Conservation (phyloP, 2,329 filamentous ascomycete genomes). For the Pseudocercospora fuligena region DNA sequence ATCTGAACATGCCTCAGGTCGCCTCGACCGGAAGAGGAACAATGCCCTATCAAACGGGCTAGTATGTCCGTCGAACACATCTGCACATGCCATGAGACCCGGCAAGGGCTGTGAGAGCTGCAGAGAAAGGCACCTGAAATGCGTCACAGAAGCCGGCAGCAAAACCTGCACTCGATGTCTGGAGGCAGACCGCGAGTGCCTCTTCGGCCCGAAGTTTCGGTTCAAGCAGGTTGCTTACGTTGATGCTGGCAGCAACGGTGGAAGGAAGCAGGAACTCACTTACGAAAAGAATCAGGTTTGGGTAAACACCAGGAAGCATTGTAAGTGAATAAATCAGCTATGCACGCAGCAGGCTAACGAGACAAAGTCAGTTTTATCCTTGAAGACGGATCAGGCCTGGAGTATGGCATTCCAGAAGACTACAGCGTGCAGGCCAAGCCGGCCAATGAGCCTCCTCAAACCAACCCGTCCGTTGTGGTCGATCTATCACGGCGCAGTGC, state of each 20-base stretch:
- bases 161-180: slow-evolving; percentile 28
- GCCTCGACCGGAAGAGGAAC: not conserved
- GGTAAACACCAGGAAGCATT: slow-evolving; percentile 28
- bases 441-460: slow-evolving; percentile 3
- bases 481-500: slow-evolving; percentile 15
- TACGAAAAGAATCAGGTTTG: slow-evolving; percentile 28
- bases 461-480: not conserved
- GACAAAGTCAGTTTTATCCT: slow-evolving; percentile 27
- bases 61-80: slow-evolving; percentile 18
- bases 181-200: slow-evolving; percentile 26
- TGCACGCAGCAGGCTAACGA: not conserved
- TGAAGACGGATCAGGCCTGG: slow-evolving; percentile 29
- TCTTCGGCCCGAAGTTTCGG: slow-evolving; percentile 31
- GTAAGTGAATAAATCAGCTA: slow-evolving; percentile 10
- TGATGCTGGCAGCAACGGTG: slow-evolving; percentile 22
- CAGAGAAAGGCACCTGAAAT: slow-evolving; percentile 33
- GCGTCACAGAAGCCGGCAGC: slow-evolving; percentile 26
- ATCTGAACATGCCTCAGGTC: not conserved
- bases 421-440: slow-evolving; percentile 10
- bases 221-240: slow-evolving; percentile 31
- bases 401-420: slow-evolving; percentile 29
- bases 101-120: slow-evolving; percentile 33
- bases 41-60: slow-evolving; percentile 4
- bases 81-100: slow-evolving; percentile 25
- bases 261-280: slow-evolving; percentile 20